A percentile compares a stretch with the other conserved stretches of the same genome.
These are phyloP conservation scores for Zelonia costaricensis DNA, from an alignment of 208 protist genomes.

Conservation along the genomic window DNA sequence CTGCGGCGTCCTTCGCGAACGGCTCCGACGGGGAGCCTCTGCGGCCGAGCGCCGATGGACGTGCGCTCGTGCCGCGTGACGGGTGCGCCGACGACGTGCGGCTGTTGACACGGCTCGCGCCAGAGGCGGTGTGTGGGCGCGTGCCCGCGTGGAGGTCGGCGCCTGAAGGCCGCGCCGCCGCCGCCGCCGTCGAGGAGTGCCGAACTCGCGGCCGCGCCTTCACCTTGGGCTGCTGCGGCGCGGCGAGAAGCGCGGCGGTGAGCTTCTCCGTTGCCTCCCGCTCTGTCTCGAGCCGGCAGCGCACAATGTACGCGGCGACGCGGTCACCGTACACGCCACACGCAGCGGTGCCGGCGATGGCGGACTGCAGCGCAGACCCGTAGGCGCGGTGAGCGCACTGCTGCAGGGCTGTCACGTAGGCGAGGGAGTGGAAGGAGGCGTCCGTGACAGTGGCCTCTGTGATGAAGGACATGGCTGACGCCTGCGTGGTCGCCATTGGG, in stretches of 20 bases:
- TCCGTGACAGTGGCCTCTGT: slow-evolving; percentile 40
- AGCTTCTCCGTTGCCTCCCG: slow-evolving; percentile 21
- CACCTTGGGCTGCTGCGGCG: slow-evolving; percentile 9
- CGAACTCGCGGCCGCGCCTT: too few relatives aligned
- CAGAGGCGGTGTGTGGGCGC: background rate
- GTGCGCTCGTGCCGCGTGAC: background rate
- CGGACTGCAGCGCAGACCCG: background rate
- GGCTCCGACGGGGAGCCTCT: too few relatives aligned
- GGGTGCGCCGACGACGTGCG: background rate
- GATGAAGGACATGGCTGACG: slow-evolving; percentile 21
- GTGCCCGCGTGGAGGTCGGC: background rate
- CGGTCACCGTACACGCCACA: slow-evolving; percentile 14
- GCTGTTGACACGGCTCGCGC: background rate
- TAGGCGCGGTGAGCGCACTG: slow-evolving; percentile 19
- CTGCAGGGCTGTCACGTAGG: slow-evolving; percentile 65
- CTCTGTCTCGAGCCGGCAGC: slow-evolving; percentile 26
- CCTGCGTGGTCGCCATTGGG: too few relatives aligned
- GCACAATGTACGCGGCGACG: slow-evolving; percentile 17
- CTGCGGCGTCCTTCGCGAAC: background rate
- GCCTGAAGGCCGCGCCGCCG: too few relatives aligned
- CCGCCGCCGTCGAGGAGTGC: background rate
- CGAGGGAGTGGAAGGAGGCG: slow-evolving; percentile 71
- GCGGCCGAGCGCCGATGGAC: too few relatives aligned
- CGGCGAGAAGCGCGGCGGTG: slow-evolving; percentile 9
- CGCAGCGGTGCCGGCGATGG: slow-evolving; percentile 16